Conservation (phyloP, 2,329 filamentous ascomycete species). For the Microdochium bolleyi region DNA sequence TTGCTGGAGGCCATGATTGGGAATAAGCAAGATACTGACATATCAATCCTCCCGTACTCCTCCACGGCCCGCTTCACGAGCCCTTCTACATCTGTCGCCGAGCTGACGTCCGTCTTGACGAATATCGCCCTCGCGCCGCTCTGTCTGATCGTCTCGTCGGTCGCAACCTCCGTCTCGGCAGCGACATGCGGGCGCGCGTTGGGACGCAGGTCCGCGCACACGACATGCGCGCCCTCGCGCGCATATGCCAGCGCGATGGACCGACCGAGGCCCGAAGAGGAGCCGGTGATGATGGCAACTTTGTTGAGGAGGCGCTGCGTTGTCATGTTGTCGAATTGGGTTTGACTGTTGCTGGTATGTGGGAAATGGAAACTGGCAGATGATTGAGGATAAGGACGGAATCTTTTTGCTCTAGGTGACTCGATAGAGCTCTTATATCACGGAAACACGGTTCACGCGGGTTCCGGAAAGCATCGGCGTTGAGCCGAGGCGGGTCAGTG, state of each 20-base stretch:
- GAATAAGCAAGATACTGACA: conserved; percentile 23
- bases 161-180: conserved; percentile 18
- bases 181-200: conserved; percentile 12
- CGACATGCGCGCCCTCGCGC: conserved; percentile 28
- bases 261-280: conserved; percentile 35
- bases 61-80: conserved; percentile 25
- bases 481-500: too few species aligned
- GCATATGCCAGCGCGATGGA: conserved; percentile 34
- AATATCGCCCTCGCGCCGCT: conserved; percentile 29
- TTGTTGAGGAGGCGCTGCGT: conserved; percentile 18
- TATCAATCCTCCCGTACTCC: conserved; percentile 30
- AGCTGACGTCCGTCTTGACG: conserved; percentile 32
- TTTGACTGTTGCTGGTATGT: too few species aligned
- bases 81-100: conserved; percentile 22
- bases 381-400: too few species aligned
- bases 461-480: too few species aligned
- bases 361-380: too few species aligned
- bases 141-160: conserved; percentile 27
- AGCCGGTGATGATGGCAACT: conserved; percentile 34
- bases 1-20: too few species aligned
- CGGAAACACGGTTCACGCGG: too few species aligned
- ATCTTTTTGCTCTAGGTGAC: too few species aligned
- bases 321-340: background rate
- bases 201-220: conserved; percentile 30
- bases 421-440: too few species aligned